phyloP scores from a whole-genome alignment of 441 rosid species.

The Corymbia citriodora region DNA sequence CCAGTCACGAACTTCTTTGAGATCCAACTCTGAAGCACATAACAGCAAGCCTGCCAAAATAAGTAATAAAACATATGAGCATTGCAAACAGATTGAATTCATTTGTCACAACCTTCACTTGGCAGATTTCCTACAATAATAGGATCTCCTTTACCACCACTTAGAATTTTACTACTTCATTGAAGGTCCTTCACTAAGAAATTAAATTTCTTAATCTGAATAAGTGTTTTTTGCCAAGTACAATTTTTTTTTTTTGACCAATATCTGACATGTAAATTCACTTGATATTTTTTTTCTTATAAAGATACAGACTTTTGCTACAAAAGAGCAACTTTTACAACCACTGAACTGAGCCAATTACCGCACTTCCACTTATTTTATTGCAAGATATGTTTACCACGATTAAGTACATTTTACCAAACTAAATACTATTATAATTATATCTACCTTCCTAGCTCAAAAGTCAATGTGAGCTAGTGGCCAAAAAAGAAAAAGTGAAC shows the following conservation, averaged over 20 bases:
- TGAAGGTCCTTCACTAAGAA: neutral
- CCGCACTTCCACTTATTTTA: neutral
- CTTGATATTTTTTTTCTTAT: neutral
- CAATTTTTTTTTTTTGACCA: neutral
- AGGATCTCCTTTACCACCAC: neutral
- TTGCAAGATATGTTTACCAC: neutral
- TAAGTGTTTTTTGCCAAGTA: neutral
- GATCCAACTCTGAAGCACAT: constrained; percentile 86
- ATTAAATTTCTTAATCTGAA: neutral
- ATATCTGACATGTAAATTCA: too few species aligned
- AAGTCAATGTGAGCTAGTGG: neutral
- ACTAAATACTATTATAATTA: neutral
- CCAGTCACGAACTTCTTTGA: constrained; percentile 99
- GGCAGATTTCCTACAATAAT: neutral
- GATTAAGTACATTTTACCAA: neutral
- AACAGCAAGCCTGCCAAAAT: constrained; percentile 74
- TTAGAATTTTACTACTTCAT: neutral
- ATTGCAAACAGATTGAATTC: neutral
- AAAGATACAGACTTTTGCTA: neutral
- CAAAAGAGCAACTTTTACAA: neutral
- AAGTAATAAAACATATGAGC: neutral
- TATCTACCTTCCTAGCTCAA: neutral
- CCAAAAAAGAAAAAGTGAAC: neutral
- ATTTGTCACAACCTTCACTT: neutral
- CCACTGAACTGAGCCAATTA: neutral